These are phyloP conservation scores for Tillandsia leiboldiana DNA, from an alignment of 176 grass and related monocot species.

Conservation along the genomic window DNA sequence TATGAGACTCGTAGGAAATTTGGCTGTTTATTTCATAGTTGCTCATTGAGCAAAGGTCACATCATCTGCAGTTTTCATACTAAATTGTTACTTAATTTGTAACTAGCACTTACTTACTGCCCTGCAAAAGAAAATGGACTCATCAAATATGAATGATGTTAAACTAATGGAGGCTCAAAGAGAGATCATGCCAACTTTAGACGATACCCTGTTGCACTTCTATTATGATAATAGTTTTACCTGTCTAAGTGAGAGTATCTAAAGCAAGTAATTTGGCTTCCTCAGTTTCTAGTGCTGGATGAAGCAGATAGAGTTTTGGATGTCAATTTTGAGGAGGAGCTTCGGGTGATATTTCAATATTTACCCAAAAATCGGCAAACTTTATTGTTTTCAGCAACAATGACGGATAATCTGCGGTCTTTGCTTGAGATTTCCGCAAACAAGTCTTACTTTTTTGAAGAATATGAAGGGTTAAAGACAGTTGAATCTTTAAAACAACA, in stretches of 20 bases:
- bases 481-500: constrained; percentile 72
- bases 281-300: constrained; percentile 90
- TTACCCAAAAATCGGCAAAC: constrained; percentile 79
- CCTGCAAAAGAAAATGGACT: too few species aligned
- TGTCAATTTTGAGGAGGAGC: constrained; percentile 85
- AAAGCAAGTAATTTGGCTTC: constrained; percentile 5
- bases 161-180: too few species aligned
- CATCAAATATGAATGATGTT: too few species aligned
- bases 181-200: too few species aligned
- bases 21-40: too few species aligned
- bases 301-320: constrained; percentile 91
- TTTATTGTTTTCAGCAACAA: constrained; percentile 92
- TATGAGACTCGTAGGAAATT: too few species aligned
- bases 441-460: constrained; percentile 77
- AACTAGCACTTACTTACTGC: too few species aligned
- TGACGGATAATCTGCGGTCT: constrained; percentile 66
- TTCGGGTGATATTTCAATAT: constrained; percentile 62
- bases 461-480: constrained; percentile 84
- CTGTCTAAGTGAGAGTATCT: neutral
- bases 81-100: too few species aligned
- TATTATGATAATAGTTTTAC: too few species aligned
- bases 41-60: too few species aligned
- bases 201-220: too few species aligned
- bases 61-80: too few species aligned
- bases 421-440: constrained; percentile 78